Evolutionary conservation across 208 protist species (phyloP), one percentile per base, ranked within the genome.

Genomic region (Leishmania braziliensis): DNA sequence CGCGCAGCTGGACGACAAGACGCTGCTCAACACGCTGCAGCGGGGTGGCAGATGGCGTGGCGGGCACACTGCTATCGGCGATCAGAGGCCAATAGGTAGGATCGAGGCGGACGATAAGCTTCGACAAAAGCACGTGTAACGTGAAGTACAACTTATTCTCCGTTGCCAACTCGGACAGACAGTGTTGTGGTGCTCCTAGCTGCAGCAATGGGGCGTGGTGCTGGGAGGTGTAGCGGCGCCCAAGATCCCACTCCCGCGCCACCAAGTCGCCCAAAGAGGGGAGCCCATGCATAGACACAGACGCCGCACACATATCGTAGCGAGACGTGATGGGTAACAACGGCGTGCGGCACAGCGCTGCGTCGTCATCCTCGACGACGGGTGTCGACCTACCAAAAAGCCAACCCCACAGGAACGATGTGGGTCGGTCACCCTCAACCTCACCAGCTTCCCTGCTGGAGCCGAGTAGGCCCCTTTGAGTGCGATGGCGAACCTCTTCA

Each of bases 61-160:
- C 36, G 12, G 82, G 78, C 26, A 81, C 82, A 46, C 82, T 79
- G 82, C 82, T 77, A 62, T 82, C 78, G 65, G 63, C 23, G 12
- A 46, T 29, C 29, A 86, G 68, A n/a, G 82, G 78, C 82, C 82
- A 86, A 74, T 86, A 86, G 23, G 33, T 62, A 20, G 82, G 82
- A 33, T 76, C 53, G 0, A 86, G 29, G 16, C 78, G 82, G 63
- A 79, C 12, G 48, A 68, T 71, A 9, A 86, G 23, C 8, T 18
- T 60, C 6, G 63, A 43, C 1, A 82, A 29, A 14, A 79, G 10
- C 10, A 66, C 75, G 23, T 60, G 78, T 74, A 86, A 39, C 53
- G 82, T 86, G 39, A 86, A 77, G 77, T 79, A 86, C 23, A 74
- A 5, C 18, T 65, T 56, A 46, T 77, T 79, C 43, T 77, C 73